These are phyloP conservation scores for Sclerotinia glacialis DNA, from an alignment of 2,329 filamentous ascomycete species.

Conservation along the genomic window DNA sequence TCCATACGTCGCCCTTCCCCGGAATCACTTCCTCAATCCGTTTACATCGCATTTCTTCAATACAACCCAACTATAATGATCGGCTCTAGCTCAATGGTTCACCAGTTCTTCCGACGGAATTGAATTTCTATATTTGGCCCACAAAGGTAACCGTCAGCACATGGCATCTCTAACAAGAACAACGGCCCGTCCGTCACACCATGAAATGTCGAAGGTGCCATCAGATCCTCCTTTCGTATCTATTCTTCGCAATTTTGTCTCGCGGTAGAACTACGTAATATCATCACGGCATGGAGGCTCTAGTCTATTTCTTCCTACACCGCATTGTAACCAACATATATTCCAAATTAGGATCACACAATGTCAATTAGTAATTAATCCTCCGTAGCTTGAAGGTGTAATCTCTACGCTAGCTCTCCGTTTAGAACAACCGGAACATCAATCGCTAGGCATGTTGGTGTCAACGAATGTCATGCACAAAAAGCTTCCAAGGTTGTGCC, in stretches of 20 bases:
- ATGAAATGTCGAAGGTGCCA: constrained; percentile 4
- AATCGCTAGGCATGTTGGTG: background rate
- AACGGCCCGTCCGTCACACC: background rate
- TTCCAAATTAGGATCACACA: constrained; percentile 6
- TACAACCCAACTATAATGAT: background rate
- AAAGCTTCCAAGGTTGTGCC: background rate
- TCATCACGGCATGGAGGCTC: background rate
- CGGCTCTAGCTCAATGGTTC: background rate
- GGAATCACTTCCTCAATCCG: background rate
- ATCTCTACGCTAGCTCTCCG: background rate
- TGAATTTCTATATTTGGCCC: constrained; percentile 6
- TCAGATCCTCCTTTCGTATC: background rate
- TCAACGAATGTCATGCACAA: background rate
- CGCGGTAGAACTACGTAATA: background rate
- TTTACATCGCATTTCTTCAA: background rate
- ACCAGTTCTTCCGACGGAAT: background rate
- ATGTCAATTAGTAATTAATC: constrained; percentile 6
- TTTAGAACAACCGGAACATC: background rate
- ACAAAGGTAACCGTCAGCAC: background rate
- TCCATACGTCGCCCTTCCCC: background rate
- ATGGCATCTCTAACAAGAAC: background rate
- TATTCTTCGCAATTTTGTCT: background rate
- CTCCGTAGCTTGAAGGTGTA: constrained; percentile 8
- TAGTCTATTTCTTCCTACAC: background rate
- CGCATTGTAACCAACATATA: background rate